Conservation (phyloP, 129 eudicot species). For the Arctium lappa region DNA sequence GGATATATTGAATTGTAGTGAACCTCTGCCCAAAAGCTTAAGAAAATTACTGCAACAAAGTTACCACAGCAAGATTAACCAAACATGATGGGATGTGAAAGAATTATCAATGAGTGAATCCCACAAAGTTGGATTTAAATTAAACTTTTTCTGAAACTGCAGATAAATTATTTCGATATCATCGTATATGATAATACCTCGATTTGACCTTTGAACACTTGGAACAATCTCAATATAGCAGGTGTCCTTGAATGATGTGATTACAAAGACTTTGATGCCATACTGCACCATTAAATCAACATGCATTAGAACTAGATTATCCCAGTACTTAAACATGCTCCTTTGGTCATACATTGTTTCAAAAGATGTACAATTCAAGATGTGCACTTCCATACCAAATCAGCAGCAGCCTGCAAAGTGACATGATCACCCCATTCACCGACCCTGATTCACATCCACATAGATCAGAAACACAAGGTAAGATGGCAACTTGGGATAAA, state of each 20-base stretch:
- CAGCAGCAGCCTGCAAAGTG: constrained; percentile 97
- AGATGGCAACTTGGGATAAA: constrained; percentile 11
- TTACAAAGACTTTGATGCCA: constrained; percentile 80
- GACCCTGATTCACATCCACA: constrained; percentile 40
- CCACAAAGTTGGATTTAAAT: neutral
- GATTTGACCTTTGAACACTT: constrained; percentile 62
- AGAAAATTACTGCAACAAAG: constrained; percentile 58
- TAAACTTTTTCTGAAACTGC: neutral
- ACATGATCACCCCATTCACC: constrained; percentile 99
- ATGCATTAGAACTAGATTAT: constrained; percentile 3
- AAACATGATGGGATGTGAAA: neutral
- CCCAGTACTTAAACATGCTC: neutral
- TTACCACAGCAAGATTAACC: constrained; percentile 10
- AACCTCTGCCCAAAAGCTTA: constrained; percentile 98
- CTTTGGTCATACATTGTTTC: neutral
- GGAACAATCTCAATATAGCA: constrained; percentile 93
- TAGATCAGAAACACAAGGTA: constrained; percentile 16
- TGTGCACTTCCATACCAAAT: constrained; percentile 50
- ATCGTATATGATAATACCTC: constrained; percentile 46
- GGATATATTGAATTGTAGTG: constrained; percentile 98
- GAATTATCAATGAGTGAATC: constrained; percentile 1
- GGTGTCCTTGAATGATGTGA: constrained; percentile 88
- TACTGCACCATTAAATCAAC: constrained; percentile 52
- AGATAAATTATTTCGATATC: neutral
- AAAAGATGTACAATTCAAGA: neutral